Conservation (phyloP, 2,329 filamentous ascomycete species). For the Stemphylium beticola region DNA sequence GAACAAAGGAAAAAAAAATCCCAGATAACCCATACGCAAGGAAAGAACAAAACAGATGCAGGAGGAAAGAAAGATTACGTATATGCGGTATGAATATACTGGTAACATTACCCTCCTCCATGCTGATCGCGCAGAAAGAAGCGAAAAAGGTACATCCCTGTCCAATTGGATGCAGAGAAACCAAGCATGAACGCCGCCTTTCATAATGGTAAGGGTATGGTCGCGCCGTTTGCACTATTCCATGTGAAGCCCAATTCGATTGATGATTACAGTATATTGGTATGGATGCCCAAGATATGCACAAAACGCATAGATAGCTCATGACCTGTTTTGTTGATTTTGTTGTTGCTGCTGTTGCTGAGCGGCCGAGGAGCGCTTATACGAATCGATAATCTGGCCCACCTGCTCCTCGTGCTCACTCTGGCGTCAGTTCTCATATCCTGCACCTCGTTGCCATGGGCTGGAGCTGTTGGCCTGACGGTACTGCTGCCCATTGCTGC, state of each 20-base stretch:
- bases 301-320: slow-evolving; percentile 31
- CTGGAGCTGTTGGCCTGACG: slow-evolving; percentile 62
- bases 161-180: slow-evolving; percentile 14
- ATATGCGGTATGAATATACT: slow-evolving; percentile 11
- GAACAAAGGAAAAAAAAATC: slow-evolving; percentile 14
- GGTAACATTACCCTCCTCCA: slow-evolving; percentile 6
- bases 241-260: slow-evolving; percentile 24
- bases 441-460: slow-evolving; percentile 70
- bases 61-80: slow-evolving; percentile 6
- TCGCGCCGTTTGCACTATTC: slow-evolving; percentile 20
- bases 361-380: slow-evolving; percentile 40
- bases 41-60: slow-evolving; percentile 6
- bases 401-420: slow-evolving; percentile 46
- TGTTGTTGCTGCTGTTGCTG: slow-evolving; percentile 15
- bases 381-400: slow-evolving; percentile 45
- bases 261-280: slow-evolving; percentile 34
- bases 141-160: slow-evolving; percentile 5
- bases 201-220: slow-evolving; percentile 25
- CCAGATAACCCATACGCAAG: slow-evolving; percentile 8
- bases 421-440: slow-evolving; percentile 64
- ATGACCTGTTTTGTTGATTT: slow-evolving; percentile 26
- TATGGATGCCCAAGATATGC: slow-evolving; percentile 29
- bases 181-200: slow-evolving; percentile 25
- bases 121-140: slow-evolving; percentile 2
- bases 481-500: slow-evolving; percentile 45